Percentiles rank a stretch among this genome's conserved stretches.
Conservation (phyloP, 768 basidiomycete species). For the Termitomyces sp. region DNA sequence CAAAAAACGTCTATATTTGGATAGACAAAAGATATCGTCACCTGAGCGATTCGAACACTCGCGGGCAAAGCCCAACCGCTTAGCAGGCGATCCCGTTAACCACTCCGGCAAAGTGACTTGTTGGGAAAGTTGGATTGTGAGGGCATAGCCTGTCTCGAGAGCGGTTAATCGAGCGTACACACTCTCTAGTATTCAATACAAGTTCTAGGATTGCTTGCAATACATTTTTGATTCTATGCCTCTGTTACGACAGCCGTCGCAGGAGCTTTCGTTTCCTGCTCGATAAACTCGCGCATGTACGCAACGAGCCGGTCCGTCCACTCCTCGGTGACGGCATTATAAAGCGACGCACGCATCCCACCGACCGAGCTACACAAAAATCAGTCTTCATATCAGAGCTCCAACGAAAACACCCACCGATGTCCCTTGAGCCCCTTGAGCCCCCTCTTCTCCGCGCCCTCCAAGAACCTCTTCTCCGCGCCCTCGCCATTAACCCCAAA, state of each 20-base stretch:
- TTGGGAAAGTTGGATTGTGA: neutral
- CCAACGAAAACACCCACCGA: conserved; percentile 53
- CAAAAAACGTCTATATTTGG: neutral
- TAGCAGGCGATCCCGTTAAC: conserved; percentile 86
- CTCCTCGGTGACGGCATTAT: conserved; percentile 83
- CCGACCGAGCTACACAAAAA: conserved; percentile 46
- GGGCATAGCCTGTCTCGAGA: neutral
- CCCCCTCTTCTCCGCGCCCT: conserved; percentile 73
- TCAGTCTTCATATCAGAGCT: too few relatives aligned
- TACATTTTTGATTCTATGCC: too few relatives aligned
- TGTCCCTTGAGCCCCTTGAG: conserved; percentile 93
- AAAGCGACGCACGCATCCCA: conserved; percentile 77
- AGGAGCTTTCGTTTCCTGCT: conserved; percentile 11
- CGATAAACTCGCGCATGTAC: conserved; percentile 57
- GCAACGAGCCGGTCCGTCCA: conserved; percentile 58
- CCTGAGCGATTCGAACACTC: conserved; percentile 53
- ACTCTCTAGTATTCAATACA: too few relatives aligned
- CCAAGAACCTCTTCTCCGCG: conserved; percentile 69
- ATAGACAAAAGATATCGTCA: conserved; percentile 35
- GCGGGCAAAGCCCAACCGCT: conserved; percentile 51
- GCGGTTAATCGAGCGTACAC: too few relatives aligned
- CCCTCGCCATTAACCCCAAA: conserved; percentile 78
- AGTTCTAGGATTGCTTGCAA: too few relatives aligned
- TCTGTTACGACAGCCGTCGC: conserved; percentile 8
- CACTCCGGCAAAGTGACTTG: conserved; percentile 69